Evolutionary conservation across 2,329 filamentous ascomycete genomes (phyloP), one percentile per base, ranked within the genome.

Genomic region (Daldinia sp.): DNA sequence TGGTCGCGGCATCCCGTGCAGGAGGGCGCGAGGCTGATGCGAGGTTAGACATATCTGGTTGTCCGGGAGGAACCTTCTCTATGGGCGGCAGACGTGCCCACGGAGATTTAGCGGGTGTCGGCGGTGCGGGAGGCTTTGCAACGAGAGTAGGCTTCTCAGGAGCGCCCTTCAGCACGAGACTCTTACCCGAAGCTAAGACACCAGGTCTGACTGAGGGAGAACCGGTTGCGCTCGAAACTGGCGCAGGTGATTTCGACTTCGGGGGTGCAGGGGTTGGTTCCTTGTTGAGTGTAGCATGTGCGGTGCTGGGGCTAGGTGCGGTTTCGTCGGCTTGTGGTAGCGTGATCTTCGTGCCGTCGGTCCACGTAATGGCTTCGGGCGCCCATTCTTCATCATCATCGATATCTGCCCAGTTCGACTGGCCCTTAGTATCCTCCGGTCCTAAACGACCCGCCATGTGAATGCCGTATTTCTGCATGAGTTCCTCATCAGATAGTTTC

Each of bases 321-420:
- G 74, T 73, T 53, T 88, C 86, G 35, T 89, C 87, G 51, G 83
- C 80, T 64, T 88, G 85, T 13, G 90, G 87, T 13, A 94, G 81
- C 4, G 88, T 91, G 30, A 90, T 90, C 76, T 94, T 94, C 49
- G 92, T 95, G 55, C 92, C 92, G 76, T 96, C 92, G 73, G 91
- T 91, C 92, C 92, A 96, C 61, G 91, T 91, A 68, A 95, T 93
- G 53, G 90, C 87, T 67, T 95, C 91, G 1, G 92, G 92, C 11
- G 89, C 90, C 90, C 92, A 94, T 72, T 94, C 91, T 34, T 95
- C 92, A 71, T 95, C 92, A 60, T 95, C 92, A 64, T 95, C 92
- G 63, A 94, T 94, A 73, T 96, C 92, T 21, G 92, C 92, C 92
- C 92, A 96, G 75, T 94, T 94, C 29, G 89, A 87, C 71, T 93